Conservation (phyloP, 2,329 filamentous ascomycete genomes). For the Arthrobotrys conoides region DNA sequence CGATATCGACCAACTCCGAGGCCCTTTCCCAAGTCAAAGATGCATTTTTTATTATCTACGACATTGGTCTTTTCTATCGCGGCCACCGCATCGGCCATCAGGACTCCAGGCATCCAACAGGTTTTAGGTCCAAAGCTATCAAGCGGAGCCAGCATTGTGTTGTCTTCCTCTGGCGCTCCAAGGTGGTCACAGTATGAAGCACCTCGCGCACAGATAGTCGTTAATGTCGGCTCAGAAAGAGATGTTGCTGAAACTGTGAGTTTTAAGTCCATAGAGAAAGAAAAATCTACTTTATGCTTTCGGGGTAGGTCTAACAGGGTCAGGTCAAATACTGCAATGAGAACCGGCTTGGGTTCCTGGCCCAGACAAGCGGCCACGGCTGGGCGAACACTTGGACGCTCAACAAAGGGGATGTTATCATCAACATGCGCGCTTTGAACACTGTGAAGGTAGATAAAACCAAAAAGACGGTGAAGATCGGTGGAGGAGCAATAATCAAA, state of each 20-base stretch:
- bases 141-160: slow-evolving; percentile 39
- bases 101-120: slow-evolving; percentile 29
- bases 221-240: slow-evolving; percentile 42
- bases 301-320: slow-evolving; percentile 7
- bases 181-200: slow-evolving; percentile 55
- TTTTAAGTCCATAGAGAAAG: background rate
- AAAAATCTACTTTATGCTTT: background rate
- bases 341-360: slow-evolving; percentile 43
- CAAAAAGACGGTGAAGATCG: slow-evolving; percentile 58
- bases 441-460: slow-evolving; percentile 52
- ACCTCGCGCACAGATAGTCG: slow-evolving; percentile 38
- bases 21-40: background rate
- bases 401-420: slow-evolving; percentile 54
- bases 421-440: slow-evolving; percentile 51
- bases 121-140: slow-evolving; percentile 40
- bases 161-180: slow-evolving; percentile 45
- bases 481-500: slow-evolving; percentile 61
- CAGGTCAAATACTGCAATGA: slow-evolving; percentile 61
- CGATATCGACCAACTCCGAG: background rate
- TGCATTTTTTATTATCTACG: slow-evolving; percentile 9
- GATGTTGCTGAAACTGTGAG: slow-evolving; percentile 53
- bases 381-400: slow-evolving; percentile 58
- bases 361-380: slow-evolving; percentile 55
- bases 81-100: background rate
- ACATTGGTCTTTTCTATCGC: background rate